Conservation (phyloP, 75 land plant species). For the Gnetum montanum region DNA sequence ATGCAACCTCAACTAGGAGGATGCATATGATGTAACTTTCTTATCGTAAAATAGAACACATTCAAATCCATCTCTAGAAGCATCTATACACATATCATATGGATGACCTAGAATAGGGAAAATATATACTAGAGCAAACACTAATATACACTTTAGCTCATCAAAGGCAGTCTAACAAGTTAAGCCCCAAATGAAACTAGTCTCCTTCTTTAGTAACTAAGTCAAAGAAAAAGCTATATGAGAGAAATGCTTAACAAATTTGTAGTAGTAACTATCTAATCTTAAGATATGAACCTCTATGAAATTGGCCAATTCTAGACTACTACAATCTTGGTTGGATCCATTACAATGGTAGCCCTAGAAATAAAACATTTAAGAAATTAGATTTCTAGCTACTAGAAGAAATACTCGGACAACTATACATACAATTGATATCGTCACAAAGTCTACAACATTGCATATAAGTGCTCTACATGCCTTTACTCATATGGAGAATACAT, state of each 20-base stretch:
- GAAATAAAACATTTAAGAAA: not conserved
- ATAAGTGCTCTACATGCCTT: not conserved
- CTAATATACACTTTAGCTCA: not conserved
- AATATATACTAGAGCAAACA: not conserved
- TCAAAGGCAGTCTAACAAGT: no score
- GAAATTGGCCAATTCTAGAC: no score
- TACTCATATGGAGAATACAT: not conserved
- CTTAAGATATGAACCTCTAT: not conserved
- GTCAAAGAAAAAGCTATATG: no score
- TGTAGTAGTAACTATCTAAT: not conserved
- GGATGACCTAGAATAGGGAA: not conserved
- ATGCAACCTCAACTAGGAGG: not conserved
- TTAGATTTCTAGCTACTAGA: not conserved
- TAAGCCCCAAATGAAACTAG: not conserved
- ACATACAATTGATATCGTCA: not conserved
- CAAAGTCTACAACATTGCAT: not conserved
- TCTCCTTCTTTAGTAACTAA: not conserved
- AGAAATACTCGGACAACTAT: not conserved
- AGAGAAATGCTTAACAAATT: no score
- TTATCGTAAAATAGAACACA: not conserved
- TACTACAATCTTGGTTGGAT: not conserved
- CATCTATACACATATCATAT: not conserved
- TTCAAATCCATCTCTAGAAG: not conserved
- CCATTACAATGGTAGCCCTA: not conserved
- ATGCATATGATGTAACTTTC: not conserved